Percentiles rank a stretch among this genome's conserved stretches.
Evolutionary conservation across 495 filamentous ascomycete species (phyloP).

Genomic region (Podospora australis): DNA sequence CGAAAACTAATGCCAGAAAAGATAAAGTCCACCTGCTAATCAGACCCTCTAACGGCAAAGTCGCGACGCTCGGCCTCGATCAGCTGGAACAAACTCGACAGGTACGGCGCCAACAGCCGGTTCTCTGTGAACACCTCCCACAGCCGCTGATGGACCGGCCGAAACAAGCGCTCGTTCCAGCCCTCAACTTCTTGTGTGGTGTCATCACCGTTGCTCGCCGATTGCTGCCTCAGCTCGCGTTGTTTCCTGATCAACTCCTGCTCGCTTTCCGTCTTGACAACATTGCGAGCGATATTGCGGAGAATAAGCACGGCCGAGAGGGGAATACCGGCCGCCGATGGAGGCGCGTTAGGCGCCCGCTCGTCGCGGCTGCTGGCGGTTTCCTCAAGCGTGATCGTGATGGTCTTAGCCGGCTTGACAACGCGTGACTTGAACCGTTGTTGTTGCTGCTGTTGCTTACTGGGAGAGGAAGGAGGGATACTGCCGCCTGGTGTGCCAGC

Average conservation of each 20-base stretch:
- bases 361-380: slow-evolving; percentile 68
- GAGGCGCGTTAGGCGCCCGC: slow-evolving; percentile 43
- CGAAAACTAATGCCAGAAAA: no score
- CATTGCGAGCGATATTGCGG: slow-evolving; percentile 77
- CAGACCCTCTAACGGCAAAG: no score
- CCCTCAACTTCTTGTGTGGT: no score
- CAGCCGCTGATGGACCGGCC: slow-evolving; percentile 41
- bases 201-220: slow-evolving; percentile 19
- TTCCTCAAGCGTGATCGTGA: slow-evolving; percentile 48
- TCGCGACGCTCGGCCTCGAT: slow-evolving; percentile 12
- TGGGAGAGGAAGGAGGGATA: background rate
- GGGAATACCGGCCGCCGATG: slow-evolving; percentile 75
- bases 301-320: slow-evolving; percentile 79
- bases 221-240: slow-evolving; percentile 27
- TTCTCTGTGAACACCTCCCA: slow-evolving; percentile 52
- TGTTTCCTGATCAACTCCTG: slow-evolving; percentile 42
- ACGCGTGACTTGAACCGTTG: slow-evolving; percentile 35
- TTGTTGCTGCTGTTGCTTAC: slow-evolving; percentile 6
- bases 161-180: slow-evolving; percentile 47
- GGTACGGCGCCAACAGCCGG: slow-evolving; percentile 33
- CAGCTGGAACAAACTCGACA: slow-evolving; percentile 24
- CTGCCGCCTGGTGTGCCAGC: background rate
- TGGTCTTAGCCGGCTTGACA: slow-evolving; percentile 48
- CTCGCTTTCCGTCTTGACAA: slow-evolving; percentile 53
- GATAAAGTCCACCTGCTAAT: no score